Evolutionary conservation across 163 green algal genomes (phyloP), one percentile per base, ranked within the genome.

Genomic region (Scenedesmus sp.): DNA sequence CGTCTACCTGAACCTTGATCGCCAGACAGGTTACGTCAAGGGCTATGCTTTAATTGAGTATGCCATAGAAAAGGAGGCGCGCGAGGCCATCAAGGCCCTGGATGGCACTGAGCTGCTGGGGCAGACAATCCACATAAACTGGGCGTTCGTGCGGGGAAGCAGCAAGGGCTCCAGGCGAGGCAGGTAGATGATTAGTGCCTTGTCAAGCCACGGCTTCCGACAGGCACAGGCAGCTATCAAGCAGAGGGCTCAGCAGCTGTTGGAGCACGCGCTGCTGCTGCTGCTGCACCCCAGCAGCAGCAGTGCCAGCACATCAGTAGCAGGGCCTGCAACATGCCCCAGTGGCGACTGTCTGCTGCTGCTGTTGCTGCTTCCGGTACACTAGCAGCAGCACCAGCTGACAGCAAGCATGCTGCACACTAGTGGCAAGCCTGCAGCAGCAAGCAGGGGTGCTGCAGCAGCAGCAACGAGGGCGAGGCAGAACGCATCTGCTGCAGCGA

Each of bases 31-130:
- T 26, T 98, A 97, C 76, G 97, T 98, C 3, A 98, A 98, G 92
- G 97, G 97, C 76, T 99, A 99, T 92, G 98, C 98, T 13, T 89
- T 99, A 12, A 94, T 99, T 0, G 98, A 99, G 94, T 99, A 99
- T 87, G 96, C 95, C 51, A 94, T 65, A 7, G 95, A 96, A 87
- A 87, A 95, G 86, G 97, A 99, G 93, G 98, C 97, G 22, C 90
- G 98, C 91, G 82, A 93, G 15, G 98, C 98, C 1, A 98, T 99
- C 33, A 92, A 96, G 15, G 94, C 81, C 5, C 94, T 99, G 89
- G 95, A 99, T 88, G 96, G 95, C 18, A 95, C 94, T 79, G 93
- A 98, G 91, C 91, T 99, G 92, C 93, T 99, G 16, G 95, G 91
- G 16, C 92, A 98, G 92, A 88, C 88, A 15, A 86, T 99, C 13